phyloP scores from a whole-genome alignment of 1,284 basidiomycete genomes.

The Trichosporon faecale region DNA sequence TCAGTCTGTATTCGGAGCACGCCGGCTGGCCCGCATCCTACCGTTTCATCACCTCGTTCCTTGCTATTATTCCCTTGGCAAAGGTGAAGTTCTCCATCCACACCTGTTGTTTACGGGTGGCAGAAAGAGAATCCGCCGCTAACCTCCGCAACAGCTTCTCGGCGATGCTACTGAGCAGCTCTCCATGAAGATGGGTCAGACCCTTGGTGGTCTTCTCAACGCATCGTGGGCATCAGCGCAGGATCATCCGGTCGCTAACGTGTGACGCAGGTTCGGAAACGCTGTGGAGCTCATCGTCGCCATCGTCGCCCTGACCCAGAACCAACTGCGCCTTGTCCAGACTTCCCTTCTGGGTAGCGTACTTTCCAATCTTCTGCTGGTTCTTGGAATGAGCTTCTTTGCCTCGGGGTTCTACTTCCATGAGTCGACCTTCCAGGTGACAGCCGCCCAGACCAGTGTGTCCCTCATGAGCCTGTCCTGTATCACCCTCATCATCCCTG shows the following conservation, averaged over 20 bases:
- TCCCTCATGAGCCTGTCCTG: slow-evolving; percentile 82
- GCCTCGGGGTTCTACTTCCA: slow-evolving; percentile 63
- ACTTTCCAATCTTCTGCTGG: slow-evolving; percentile 81
- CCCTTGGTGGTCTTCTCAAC: slow-evolving; percentile 78
- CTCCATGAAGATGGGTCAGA: slow-evolving; percentile 72
- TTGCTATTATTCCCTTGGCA: slow-evolving; percentile 83
- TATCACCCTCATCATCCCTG: slow-evolving; percentile 88
- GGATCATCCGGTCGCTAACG: background rate
- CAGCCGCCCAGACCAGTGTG: slow-evolving; percentile 75
- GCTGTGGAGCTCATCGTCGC: slow-evolving; percentile 73
- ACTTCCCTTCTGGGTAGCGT: slow-evolving; percentile 65
- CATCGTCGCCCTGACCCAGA: slow-evolving; percentile 73
- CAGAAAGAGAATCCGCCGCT: background rate
- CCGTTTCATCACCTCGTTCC: slow-evolving; percentile 77
- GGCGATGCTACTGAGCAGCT: slow-evolving; percentile 86
- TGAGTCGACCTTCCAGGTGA: slow-evolving; percentile 73
- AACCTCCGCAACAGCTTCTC: slow-evolving; percentile 30
- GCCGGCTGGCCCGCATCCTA: slow-evolving; percentile 70
- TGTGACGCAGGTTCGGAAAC: slow-evolving; percentile 49
- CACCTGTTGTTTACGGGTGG: background rate
- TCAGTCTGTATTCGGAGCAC: slow-evolving; percentile 58
- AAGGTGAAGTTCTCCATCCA: slow-evolving; percentile 55
- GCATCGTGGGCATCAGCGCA: slow-evolving; percentile 56
- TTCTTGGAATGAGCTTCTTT: slow-evolving; percentile 82
- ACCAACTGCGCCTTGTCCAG: slow-evolving; percentile 82